Evolutionary conservation across 2,329 filamentous ascomycete genomes (phyloP), one percentile per base, ranked within the genome.

Genomic region (Diplodia corticola): DNA sequence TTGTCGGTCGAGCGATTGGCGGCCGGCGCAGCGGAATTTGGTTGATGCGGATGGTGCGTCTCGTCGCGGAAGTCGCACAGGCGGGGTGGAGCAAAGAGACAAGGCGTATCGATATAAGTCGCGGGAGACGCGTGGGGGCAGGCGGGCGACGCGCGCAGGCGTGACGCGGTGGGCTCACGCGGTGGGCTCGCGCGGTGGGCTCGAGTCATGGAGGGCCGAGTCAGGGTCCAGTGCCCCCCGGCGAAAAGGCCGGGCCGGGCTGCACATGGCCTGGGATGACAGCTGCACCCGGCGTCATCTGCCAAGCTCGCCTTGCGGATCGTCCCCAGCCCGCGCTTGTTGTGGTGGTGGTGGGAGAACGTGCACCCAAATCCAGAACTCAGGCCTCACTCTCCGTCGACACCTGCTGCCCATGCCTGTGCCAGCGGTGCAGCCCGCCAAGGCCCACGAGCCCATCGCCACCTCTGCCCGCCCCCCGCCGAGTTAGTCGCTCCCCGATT

Each of bases 401-500:
- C 37, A n/a, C 26, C 46, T 53, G 30, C 48, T 53, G 46, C 48
- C 26, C 49, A 63, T 63, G 60, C 60, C 60, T 63, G 35, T 53
- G 60, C 60, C 15, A 20, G 48, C 30, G 20, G 33, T 63, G 60
- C 46, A 37, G 33, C 10, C 60, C 28, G 24, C 60, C 46, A 28
- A n/a, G 60, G 60, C 60, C 22, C 33, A 44, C 60, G 60, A 51
- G 60, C 60, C 60, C 40, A 24, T 20, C 40, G 40, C 57, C 40
- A 15, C 44, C 40, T 46, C 44, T 49, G 57, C 57, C 57, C 57
- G 57, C 57, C 40, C 57, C 57, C 44, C 57, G 57, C 57, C 55
- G 55, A 60, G 40, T 60, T 37, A 46, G 55, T 46, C 55, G 37
- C 44, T 46, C 55, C 44, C 30, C 57, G 44, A 49, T 61, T 28